A percentile compares a stretch with the other conserved stretches of the same genome.
Evolutionary conservation across 140 eudicot species (phyloP).

Genomic region (Anethum foeniculum): DNA sequence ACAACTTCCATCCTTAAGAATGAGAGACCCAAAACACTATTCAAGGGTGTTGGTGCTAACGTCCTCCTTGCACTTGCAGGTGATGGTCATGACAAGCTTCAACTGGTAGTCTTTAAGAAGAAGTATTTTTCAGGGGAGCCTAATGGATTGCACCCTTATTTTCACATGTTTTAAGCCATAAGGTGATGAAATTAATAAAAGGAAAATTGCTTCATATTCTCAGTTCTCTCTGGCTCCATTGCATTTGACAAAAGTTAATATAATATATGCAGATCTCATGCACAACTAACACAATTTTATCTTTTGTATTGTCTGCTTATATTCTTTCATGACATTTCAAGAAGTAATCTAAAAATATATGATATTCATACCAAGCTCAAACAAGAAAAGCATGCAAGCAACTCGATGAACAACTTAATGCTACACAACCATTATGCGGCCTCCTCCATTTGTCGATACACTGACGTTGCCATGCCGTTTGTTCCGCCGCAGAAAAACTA

Average conservation of each 20-base stretch:
- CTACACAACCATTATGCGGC: constrained; percentile 50
- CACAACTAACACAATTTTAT: too few species aligned
- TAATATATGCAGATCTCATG: too few species aligned
- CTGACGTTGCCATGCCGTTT: constrained; percentile 32
- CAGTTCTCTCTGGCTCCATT: too few species aligned
- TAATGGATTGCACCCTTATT: background rate
- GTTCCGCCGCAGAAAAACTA: constrained; percentile 42
- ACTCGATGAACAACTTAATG: constrained; percentile 42
- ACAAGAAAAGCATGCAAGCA: constrained; percentile 43
- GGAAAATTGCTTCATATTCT: too few species aligned
- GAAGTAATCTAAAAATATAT: constrained; percentile 33
- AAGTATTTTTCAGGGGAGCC: constrained; percentile 9
- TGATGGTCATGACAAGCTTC: constrained; percentile 8
- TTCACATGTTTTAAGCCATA: background rate
- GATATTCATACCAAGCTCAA: constrained; percentile 45
- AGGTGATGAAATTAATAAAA: background rate
- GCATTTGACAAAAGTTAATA: too few species aligned
- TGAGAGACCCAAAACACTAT: background rate
- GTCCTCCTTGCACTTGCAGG: constrained; percentile 8
- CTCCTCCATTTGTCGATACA: constrained; percentile 43
- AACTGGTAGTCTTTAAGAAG: background rate
- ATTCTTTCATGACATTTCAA: too few species aligned
- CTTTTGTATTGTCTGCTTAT: too few species aligned
- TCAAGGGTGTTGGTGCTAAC: constrained; percentile 13
- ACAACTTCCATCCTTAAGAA: constrained; percentile 8